Evolutionary conservation across 2,329 filamentous ascomycete species (phyloP), one percentile per base, ranked within the genome.

Genomic region (Epichloe festucae): DNA sequence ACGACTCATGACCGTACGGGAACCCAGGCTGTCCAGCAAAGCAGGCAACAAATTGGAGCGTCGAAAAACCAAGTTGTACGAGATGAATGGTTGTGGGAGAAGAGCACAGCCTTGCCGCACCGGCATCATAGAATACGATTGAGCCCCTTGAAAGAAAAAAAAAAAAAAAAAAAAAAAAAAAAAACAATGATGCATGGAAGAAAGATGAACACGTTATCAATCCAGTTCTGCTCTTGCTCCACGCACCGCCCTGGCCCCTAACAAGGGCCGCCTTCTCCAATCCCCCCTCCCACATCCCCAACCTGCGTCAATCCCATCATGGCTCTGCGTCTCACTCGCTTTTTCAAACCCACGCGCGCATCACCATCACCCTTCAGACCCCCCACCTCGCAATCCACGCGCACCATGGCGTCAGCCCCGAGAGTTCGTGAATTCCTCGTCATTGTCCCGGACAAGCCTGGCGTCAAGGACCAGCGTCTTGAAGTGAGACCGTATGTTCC

Each of bases 361-460:
- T 51, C 51, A 6, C 23, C 40, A 15, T 51, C 51, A 6, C 23
- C 48, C 35, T 23, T 51, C 45, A 27, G 52, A 23, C 55, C 50
- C 44, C 44, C 49, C 38, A 49, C 43, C 14, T 48, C 39, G 17
- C 21, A 11, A 14, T 44, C 44, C 8, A 35, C 55, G 50, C 58
- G 60, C 53, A 59, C 58, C 56, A 67, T 67, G 65, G 56, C 65
- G 21, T 55, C 65, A 23, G 47, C 58, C 35, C 44, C 57, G 23
- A 59, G 58, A 39, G 77, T 75, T 62, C 75, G 70, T 54, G 81
- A 87, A 65, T 89, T 82, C 72, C 75, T 89, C 39, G 81, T 84
- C 59, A 73, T 88, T 53, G 63, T 87, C 39, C 84, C 82, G 12
- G 84, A 88, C 65, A 78, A 81, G 65, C 75, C 81, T 2, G 80